Conservation (phyloP, 192 early-diverging fungal genomes). For the Umbelopsis sp. region DNA sequence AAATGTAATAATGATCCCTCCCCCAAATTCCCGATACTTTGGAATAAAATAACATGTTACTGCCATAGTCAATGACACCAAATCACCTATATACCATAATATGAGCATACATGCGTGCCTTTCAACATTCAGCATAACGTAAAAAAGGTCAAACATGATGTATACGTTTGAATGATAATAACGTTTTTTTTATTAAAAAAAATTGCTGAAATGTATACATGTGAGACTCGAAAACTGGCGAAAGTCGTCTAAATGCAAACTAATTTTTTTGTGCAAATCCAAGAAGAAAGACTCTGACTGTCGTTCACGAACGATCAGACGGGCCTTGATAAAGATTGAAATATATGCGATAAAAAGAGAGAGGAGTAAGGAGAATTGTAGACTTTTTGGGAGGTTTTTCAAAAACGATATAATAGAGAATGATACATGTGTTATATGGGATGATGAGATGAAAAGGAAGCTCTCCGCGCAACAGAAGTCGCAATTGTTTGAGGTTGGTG, state of each 20-base stretch:
- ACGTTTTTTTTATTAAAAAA: not conserved
- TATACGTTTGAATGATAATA: not conserved
- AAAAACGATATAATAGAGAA: not conserved
- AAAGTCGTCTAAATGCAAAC: conserved; percentile 10
- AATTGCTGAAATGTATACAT: not conserved
- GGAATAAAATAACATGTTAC: too few relatives aligned
- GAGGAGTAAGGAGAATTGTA: not conserved
- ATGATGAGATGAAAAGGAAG: too few relatives aligned
- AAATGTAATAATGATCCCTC: too few relatives aligned
- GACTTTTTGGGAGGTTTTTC: not conserved
- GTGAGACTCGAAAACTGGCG: not conserved
- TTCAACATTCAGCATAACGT: too few relatives aligned
- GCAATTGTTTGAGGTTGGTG: too few relatives aligned
- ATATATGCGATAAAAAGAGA: not conserved
- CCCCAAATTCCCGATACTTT: too few relatives aligned
- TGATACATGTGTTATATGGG: not conserved
- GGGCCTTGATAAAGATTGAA: not conserved
- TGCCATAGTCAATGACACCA: too few relatives aligned
- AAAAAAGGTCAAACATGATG: too few relatives aligned
- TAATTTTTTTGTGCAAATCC: not conserved
- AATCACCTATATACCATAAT: too few relatives aligned
- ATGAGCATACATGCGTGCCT: too few relatives aligned
- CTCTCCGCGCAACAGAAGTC: too few relatives aligned
- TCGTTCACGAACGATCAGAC: conserved; percentile 1
- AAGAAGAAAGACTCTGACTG: not conserved